Base-by-base conservation (phyloP, 2,329 filamentous ascomycete genomes). In the Clonostachys rosea region DNA sequence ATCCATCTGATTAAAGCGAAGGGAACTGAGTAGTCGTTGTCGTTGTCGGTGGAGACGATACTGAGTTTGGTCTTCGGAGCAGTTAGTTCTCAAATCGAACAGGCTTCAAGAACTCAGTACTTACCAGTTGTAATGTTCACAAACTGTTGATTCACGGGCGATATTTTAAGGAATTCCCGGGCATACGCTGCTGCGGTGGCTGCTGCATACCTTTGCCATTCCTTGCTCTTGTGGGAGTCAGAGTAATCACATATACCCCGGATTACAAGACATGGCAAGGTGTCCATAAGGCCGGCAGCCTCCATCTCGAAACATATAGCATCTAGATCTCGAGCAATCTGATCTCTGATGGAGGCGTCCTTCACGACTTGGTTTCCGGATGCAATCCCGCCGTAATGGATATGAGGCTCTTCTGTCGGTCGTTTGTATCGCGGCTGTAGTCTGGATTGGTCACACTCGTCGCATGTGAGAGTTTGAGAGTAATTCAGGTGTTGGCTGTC, bases 1-100 rank as follows among this genome's bases (percentile, higher is more conserved):
- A 47, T 70, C 60, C 0, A 73, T 65, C 34, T 70, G 58, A 0
- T 63, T 54, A n/a, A 72, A 74, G 16, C 50, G 46, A 1, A 74
- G 52, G 0, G 62, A n/a, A n/a, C n/a, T n/a, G n/a, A n/a, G n/a
- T n/a, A n/a, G n/a, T n/a, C n/a, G n/a, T n/a, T n/a, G n/a, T n/a
- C n/a, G n/a, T n/a, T n/a, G n/a, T n/a, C n/a, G n/a, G n/a, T n/a
- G n/a, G n/a, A n/a, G n/a, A n/a, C n/a, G n/a, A n/a, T n/a, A n/a
- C n/a, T n/a, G n/a, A n/a, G n/a, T n/a, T n/a, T n/a, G n/a, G n/a
- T 17, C 42, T 43, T 33, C 34, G 42, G 16, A 1, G 7, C 13
- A 58, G 24, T 30, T 8, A 30, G 24, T 40, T n/a, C 7, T 30
- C 24, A 30, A 8, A 6, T 30, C 24, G 24, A 30, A 10, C 24